Evolutionary conservation across 2,329 filamentous ascomycete species (phyloP), one percentile per base, ranked within the genome.

Genomic region (Ceratocystis variospora): DNA sequence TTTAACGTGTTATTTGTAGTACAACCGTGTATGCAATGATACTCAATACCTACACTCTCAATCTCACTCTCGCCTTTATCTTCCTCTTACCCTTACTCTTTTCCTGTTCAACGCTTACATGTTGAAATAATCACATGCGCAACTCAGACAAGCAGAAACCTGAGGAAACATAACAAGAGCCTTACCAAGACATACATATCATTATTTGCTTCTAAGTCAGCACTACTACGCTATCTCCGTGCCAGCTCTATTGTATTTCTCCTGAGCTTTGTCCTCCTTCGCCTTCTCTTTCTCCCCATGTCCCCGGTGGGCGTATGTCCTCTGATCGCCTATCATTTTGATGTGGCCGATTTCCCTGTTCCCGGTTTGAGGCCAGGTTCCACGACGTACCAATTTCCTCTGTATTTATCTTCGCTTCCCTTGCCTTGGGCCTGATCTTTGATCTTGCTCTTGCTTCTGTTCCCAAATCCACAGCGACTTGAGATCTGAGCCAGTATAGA

Each of bases 361-460:
- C 50, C 50, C 50, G 50, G 50, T 55, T 55, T 55, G 50, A 55
- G 50, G 50, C 50, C 50, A 55, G 25, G 50, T 55, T 55, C 25
- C 50, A 55, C 50, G 15, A 28, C 50, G 50, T 55, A 19, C 8
- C 50, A 1, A 15, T 25, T 31, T 25, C 12, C 50, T 55, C n/a
- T 12, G 37, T 12, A 41, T 41, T 41, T 41, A 15, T 15, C 37
- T 41, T 41, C 37, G 37, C 12, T 15, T 41, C 10, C 37, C 37
- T 41, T 4, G 3, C 12, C 50, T 31, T 25, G 50, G 46, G 17
- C 46, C 50, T 55, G 50, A 22, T 25, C 50, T 12, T 55, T 25
- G 50, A 55, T 55, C 50, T 19, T 1, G 5, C 12, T 41, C 10
- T 41, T 41, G 37, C 37, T 5, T 2, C 37, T 41, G 37, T 41